Evolutionary conservation across 257 asterid species (phyloP).

Genomic region (Gentiana dahurica): DNA sequence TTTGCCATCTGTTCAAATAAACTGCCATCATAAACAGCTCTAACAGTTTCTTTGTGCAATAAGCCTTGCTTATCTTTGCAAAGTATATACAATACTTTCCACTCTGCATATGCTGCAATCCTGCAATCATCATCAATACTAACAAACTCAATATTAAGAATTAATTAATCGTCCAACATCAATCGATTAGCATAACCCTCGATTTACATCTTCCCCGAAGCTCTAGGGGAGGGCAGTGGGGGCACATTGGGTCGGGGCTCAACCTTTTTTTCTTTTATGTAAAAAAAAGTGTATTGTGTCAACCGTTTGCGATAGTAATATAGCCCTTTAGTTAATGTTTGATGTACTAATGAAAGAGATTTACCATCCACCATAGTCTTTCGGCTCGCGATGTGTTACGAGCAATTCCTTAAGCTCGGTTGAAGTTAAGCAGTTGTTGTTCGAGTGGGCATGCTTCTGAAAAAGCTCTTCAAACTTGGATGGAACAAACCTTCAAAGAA

Average conservation of each 20-base stretch:
- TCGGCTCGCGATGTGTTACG: conserved; percentile 54
- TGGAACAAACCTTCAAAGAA: conserved; percentile 40
- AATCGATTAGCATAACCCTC: no score
- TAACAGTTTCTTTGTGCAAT: conserved; percentile 1
- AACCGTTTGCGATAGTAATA: neutral
- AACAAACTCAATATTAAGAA: neutral
- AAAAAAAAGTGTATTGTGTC: neutral
- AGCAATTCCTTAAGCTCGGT: conserved; percentile 44
- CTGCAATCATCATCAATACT: neutral
- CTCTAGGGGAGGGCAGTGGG: no score
- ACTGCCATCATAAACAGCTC: conserved; percentile 7
- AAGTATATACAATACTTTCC: conserved; percentile 4
- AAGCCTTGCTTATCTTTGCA: conserved; percentile 1
- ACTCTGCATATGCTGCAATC: conserved; percentile 3
- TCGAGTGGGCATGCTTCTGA: conserved; percentile 35
- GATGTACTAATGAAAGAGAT: neutral
- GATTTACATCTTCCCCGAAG: no score
- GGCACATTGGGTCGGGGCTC: no score
- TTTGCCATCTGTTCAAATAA: conserved; percentile 3
- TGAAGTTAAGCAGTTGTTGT: conserved; percentile 40
- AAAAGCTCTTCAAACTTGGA: conserved; percentile 71
- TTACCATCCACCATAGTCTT: conserved; percentile 73
- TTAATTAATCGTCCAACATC: no score
- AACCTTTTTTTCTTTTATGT: no score
- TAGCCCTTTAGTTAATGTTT: neutral